These are phyloP conservation scores for Hygrophila difformis DNA, from an alignment of 257 asterid species.

Conservation along the genomic window DNA sequence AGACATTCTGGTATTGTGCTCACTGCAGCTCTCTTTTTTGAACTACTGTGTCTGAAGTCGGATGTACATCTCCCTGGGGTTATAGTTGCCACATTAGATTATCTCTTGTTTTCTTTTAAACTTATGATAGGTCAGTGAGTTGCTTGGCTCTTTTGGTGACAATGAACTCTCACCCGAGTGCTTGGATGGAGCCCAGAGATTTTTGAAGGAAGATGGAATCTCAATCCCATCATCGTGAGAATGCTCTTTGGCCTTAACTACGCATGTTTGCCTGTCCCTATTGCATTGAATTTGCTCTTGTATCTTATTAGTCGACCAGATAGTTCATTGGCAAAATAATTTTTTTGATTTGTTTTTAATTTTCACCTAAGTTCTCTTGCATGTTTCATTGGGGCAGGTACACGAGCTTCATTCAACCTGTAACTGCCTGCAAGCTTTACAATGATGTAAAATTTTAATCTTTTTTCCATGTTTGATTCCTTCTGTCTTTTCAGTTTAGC, in stretches of 20 bases:
- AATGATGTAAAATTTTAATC: constrained; percentile 57
- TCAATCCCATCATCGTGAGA: constrained; percentile 93
- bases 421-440: constrained; percentile 85
- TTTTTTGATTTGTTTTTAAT: too few species aligned
- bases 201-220: constrained; percentile 83
- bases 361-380: constrained; percentile 3
- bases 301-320: not conserved
- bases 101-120: constrained; percentile 11
- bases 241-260: not conserved
- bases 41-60: not conserved
- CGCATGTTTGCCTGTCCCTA: not conserved
- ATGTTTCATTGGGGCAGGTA: constrained; percentile 57
- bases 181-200: constrained; percentile 97
- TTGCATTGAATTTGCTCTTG: constrained; percentile 8
- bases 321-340: too few species aligned
- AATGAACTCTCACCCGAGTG: constrained; percentile 99
- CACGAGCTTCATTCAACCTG: constrained; percentile 94
- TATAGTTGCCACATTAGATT: not conserved
- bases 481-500: not conserved
- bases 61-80: too few species aligned
- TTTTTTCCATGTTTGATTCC: not conserved
- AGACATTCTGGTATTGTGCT: constrained; percentile 69
- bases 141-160: constrained; percentile 98
- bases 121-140: constrained; percentile 74
- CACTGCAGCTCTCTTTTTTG: not conserved